Evolutionary conservation across 768 basidiomycete species (phyloP).

Genomic region (Lactifluus hygrophoroides): DNA sequence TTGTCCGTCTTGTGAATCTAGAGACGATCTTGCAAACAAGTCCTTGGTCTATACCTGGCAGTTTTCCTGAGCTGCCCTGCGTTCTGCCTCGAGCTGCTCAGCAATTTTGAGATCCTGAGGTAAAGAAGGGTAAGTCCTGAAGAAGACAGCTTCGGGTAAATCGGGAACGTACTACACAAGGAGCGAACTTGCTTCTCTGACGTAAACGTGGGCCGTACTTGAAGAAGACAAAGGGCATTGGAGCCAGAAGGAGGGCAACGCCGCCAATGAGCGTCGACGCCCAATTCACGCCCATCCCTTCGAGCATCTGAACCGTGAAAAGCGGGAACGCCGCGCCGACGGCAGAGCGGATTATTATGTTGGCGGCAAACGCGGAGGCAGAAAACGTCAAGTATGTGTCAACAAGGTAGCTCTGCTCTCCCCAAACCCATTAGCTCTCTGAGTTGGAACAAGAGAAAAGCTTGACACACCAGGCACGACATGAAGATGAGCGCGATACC

Average conservation of each 20-base stretch:
- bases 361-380: slow-evolving; percentile 56
- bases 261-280: slow-evolving; percentile 30
- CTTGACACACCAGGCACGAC: slow-evolving; percentile 39
- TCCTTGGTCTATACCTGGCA: neutral
- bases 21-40: neutral
- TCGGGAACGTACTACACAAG: neutral
- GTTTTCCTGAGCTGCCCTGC: neutral
- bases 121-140: neutral
- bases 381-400: slow-evolving; percentile 42
- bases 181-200: slow-evolving; percentile 4
- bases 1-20: neutral
- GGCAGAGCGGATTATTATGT: slow-evolving; percentile 48
- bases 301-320: slow-evolving; percentile 60
- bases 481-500: slow-evolving; percentile 47
- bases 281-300: slow-evolving; percentile 25
- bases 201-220: slow-evolving; percentile 22
- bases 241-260: slow-evolving; percentile 28
- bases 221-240: slow-evolving; percentile 33
- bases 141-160: neutral
- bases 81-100: neutral
- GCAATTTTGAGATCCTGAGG: slow-evolving; percentile 8
- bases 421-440: neutral
- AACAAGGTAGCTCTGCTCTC: slow-evolving; percentile 45
- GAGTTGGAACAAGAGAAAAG: neutral
- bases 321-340: slow-evolving; percentile 57